A percentile compares a stretch with the other conserved stretches of the same genome.
These are phyloP conservation scores for Mimosa bimucronata DNA, from an alignment of 306 rosid genomes.

Conservation along the genomic window DNA sequence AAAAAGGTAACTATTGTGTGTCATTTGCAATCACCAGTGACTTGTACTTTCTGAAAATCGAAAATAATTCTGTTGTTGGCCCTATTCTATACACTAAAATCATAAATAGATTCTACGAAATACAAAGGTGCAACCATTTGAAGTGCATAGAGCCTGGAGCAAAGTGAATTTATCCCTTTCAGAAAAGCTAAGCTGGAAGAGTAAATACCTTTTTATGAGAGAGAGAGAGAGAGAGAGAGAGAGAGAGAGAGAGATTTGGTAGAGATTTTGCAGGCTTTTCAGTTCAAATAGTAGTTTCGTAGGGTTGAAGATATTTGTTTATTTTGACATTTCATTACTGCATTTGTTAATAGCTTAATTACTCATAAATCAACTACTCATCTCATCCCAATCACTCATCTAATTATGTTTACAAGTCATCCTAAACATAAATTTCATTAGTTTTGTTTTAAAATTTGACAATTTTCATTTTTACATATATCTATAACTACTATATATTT, in stretches of 20 bases:
- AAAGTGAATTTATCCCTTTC: slow-evolving; percentile 11
- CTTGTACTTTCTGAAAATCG: background rate
- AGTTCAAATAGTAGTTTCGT: background rate
- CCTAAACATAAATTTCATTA: too few species aligned
- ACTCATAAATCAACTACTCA: background rate
- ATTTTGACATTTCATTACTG: background rate
- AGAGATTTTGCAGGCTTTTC: background rate
- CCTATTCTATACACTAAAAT: too few species aligned
- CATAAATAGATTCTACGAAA: background rate
- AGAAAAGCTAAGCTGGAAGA: slow-evolving; percentile 24
- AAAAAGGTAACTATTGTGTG: slow-evolving; percentile 7
- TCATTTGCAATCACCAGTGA: background rate
- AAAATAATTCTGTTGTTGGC: background rate
- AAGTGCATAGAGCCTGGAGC: slow-evolving; percentile 28
- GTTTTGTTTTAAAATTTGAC: too few species aligned
- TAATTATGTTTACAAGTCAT: too few species aligned
- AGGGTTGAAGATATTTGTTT: background rate
- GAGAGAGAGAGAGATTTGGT: too few species aligned
- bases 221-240: too few species aligned
- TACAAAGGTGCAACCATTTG: background rate
- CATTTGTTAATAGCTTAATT: background rate
- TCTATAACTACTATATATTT: too few species aligned
- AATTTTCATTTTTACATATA: too few species aligned
- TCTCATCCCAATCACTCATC: too few species aligned
- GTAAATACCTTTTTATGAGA: slow-evolving; percentile 78